Conservation (phyloP, 1,284 basidiomycete species). For the Retiboletus fuscus region DNA sequence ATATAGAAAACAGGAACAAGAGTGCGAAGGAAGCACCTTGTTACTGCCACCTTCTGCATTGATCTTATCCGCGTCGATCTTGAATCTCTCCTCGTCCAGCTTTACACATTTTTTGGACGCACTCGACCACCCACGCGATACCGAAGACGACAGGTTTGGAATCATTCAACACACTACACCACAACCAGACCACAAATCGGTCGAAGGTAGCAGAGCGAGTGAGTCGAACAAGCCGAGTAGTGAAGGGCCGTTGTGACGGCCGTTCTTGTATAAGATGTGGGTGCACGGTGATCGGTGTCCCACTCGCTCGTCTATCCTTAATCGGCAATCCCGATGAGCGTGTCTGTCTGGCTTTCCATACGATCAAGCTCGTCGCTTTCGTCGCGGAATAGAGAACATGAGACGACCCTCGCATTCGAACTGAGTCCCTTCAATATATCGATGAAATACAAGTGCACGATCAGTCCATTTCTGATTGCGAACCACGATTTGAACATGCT, state of each 20-base stretch:
- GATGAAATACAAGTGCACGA: no score
- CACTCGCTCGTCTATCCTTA: no score
- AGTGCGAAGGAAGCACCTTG: conserved; percentile 65
- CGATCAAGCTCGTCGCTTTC: conserved; percentile 15
- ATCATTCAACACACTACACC: conserved; percentile 65
- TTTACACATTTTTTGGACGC: conserved; percentile 76
- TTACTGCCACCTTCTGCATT: conserved; percentile 74
- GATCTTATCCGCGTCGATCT: conserved; percentile 75
- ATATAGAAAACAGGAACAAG: not conserved
- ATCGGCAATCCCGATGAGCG: no score
- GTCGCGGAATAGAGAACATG: not conserved
- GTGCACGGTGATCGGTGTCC: no score
- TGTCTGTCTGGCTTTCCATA: no score
- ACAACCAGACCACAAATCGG: not conserved
- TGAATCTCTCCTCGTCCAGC: conserved; percentile 75
- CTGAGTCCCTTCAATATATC: conserved; percentile 66
- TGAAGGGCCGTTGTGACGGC: conserved; percentile 83
- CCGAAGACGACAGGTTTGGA: conserved; percentile 85
- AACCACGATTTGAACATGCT: no score
- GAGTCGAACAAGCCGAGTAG: not conserved
- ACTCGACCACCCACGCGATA: conserved; percentile 91
- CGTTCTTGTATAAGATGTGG: conserved; percentile 93
- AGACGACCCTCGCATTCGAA: conserved; percentile 73
- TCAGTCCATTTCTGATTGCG: no score
- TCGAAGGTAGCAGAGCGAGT: not conserved